Base-by-base conservation (phyloP, 2,329 filamentous ascomycete genomes). In the Paracorniculantispora psalliotae region DNA sequence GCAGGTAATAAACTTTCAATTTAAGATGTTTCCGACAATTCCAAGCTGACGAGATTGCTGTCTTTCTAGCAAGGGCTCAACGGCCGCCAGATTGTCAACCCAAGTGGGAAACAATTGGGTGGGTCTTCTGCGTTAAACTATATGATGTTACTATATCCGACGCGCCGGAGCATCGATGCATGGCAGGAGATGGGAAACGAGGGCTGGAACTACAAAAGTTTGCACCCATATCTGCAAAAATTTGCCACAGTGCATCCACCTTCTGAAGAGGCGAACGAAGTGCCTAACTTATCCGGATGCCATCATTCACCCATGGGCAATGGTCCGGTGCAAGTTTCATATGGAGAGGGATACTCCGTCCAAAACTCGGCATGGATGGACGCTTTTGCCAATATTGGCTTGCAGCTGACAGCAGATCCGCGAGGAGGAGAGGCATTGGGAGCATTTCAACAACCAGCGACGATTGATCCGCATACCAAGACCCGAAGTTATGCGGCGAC, bases 161-260 rank as follows among this genome's bases (percentile, higher is more conserved):
- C 67, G 2, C 61, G 63, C 23, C 57, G 60, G 19, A 64, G 62
- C 28, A 59, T 70, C 23, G 67, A 70, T 43, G 64, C 64, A 1
- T 71, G 67, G 69, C 63, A 53, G 12, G 59, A 61, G 21, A 61
- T 71, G 2, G 68, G 68, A 4, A 71, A 71, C 49, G 59, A 58
- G 1, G 67, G 65, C 5, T 71, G 69, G 68, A 54, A 64, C 47
- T 71, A 66, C 65, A 48, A 59, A 15, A 57, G 49, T 12, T 61
- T 67, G 37, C 57, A 49, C 8, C 39, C 50, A n/a, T 63, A 57
- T n/a, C 58, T 61, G 33, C 54, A 61, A 33, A 65, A 63, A 46
- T 19, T 37, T 19, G 39, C 12, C n/a, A 53, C 50, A 13, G 19
- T 39, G n/a, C 30, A 61, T 39, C 52, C 49, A 43, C 53, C 41